Evolutionary conservation across 140 eudicot species (phyloP), one percentile per base, ranked within the genome.

Genomic region (Bidens hawaiensis): DNA sequence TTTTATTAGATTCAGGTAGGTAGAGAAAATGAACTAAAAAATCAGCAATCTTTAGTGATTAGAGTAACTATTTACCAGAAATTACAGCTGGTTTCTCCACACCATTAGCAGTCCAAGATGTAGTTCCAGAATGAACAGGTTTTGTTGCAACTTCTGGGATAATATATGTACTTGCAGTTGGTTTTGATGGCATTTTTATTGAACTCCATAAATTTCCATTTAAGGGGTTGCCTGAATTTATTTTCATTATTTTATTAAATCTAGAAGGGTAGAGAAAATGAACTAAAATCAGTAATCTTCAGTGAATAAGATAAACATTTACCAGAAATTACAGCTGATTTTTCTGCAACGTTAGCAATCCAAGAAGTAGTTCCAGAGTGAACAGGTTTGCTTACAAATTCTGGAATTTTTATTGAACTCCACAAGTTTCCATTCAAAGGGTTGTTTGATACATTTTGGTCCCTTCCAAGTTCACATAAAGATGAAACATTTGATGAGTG

Each of bases 241-340:
- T 38, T 38, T 38, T 38, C 45, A 38, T 8, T 38, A 38, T 38
- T 38, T 36, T 38, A 9, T 36, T 38, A 11, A 11, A 38, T 38
- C 45, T 38, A 38, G 13, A 15, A 38, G 45, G 45, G 45, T 12
- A 38, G 13, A 38, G 45, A 11, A 11, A 38, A 38, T 5, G 14
- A 38, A 38, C 45, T 38, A 38, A 38, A 38, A 2, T 11, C 11
- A 38, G 13, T 38, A 38, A 38, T 38, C 8, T 8, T 17, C 63
- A 42, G 54, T 26, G 67, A 45, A 50, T 26, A 19, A 68, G 31
- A 48, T 15, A 25, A 59, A 25, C 53, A 71, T 38, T 46, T 68
- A 81, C 83, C 81, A 33, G 78, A 65, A 33, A 69, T 34, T 18
- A 59, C 59, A 59, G 77, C 62, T 51, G 69, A 57, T 30, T 69